Evolutionary conservation across 2,329 filamentous ascomycete genomes (phyloP).

Genomic region (Geosmithia putterillii): DNA sequence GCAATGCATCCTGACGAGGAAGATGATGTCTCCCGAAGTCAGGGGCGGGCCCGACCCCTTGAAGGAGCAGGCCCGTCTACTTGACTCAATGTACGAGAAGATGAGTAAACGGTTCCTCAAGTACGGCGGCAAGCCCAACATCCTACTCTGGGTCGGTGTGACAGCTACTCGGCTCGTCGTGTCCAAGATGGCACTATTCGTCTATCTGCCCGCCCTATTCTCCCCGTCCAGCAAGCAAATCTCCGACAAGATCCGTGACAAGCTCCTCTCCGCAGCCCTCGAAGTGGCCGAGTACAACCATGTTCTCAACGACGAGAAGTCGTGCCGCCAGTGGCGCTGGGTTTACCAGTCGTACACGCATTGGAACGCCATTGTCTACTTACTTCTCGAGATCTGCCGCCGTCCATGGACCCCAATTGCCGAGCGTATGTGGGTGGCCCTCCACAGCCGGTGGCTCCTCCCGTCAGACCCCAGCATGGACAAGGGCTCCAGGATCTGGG

Average conservation of each 20-base stretch:
- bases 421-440: slow-evolving; percentile 33
- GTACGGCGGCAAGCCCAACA: slow-evolving; percentile 18
- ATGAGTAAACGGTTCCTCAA: slow-evolving; percentile 30
- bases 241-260: slow-evolving; percentile 24
- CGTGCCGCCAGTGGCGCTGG: slow-evolving; percentile 41
- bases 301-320: slow-evolving; percentile 35
- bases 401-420: slow-evolving; percentile 30
- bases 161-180: slow-evolving; percentile 31
- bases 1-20: slow-evolving; percentile 20
- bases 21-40: slow-evolving; percentile 17
- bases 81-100: slow-evolving; percentile 30
- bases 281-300: slow-evolving; percentile 45
- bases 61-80: slow-evolving; percentile 27
- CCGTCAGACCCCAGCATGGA: slow-evolving; percentile 14
- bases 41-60: slow-evolving; percentile 11
- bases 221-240: slow-evolving; percentile 21
- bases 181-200: slow-evolving; percentile 40
- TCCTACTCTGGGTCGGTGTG: slow-evolving; percentile 23
- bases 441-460: slow-evolving; percentile 31
- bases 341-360: slow-evolving; percentile 46
- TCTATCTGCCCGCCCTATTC: slow-evolving; percentile 40
- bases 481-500: slow-evolving; percentile 21
- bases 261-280: slow-evolving; percentile 35
- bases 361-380: slow-evolving; percentile 45
- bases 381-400: slow-evolving; percentile 36